Conservation (phyloP, 2,329 filamentous ascomycete genomes). For the Purpureocillium lavendulum region DNA sequence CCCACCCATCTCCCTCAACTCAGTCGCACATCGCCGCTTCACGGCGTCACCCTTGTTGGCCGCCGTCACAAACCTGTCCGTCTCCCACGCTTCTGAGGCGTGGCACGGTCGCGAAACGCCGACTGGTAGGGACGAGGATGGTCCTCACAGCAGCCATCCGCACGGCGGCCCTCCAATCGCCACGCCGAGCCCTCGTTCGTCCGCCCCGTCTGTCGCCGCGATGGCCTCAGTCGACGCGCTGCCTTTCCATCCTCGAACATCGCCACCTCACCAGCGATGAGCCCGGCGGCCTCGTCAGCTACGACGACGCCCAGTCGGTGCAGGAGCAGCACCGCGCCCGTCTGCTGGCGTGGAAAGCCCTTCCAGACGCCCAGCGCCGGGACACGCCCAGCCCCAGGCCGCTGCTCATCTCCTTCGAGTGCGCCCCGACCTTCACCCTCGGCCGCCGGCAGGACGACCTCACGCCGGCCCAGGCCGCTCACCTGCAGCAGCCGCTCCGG, state of each 20-base stretch:
- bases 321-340: slow-evolving; percentile 24
- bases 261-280: slow-evolving; percentile 17
- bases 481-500: slow-evolving; percentile 32
- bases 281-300: slow-evolving; percentile 15
- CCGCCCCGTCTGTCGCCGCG: no score
- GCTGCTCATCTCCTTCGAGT: slow-evolving; percentile 73
- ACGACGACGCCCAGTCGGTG: slow-evolving; percentile 19
- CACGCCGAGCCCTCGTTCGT: no score
- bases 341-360: slow-evolving; percentile 26
- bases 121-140: no score
- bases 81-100: no score
- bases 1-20: no score
- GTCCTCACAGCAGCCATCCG: no score
- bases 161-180: no score
- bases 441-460: slow-evolving; percentile 67
- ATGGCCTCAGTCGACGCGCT: background rate
- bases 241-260: slow-evolving; percentile 17
- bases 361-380: slow-evolving; percentile 8
- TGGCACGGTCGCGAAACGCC: no score
- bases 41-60: no score
- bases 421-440: slow-evolving; percentile 78
- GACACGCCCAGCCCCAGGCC: slow-evolving; percentile 45
- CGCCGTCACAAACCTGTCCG: no score
- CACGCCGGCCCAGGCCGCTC: slow-evolving; percentile 31
- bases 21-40: no score